Evolutionary conservation across 345 rosid species (phyloP), one percentile per base, ranked within the genome.

Genomic region (Stellera chamaejasme): DNA sequence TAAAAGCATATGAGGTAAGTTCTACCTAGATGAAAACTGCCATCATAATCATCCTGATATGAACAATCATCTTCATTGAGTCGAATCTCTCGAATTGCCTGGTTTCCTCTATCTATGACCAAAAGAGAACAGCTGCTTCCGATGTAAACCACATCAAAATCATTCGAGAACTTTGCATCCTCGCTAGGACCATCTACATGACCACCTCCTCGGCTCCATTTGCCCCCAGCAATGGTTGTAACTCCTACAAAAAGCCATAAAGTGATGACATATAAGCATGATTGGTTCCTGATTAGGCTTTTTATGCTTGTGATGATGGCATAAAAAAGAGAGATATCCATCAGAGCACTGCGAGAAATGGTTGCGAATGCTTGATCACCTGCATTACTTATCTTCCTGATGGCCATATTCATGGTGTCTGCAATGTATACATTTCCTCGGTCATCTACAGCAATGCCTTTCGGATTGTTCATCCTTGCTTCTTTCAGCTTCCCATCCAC

Each of bases 341-440:
- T 9, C 14, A 43, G 43, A 63, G 54, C 2, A 64, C 11, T 10
- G 42, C 10, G 1, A 2, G 48, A 19, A 60, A 46, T 46, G 46
- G 26, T 41, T 52, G 26, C 43, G 53, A 52, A 39, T 15, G 8
- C 47, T 28, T 13, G 27, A 49, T 63, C 72, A 90, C 99, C 99
- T 13, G 85, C 62, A 66, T 94, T 87, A 52, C 88, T 83, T 70
- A 94, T 90, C 80, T 94, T 94, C 75, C 97, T 81, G 67, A 94
- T 83, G 63, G 83, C 99, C 95, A 83, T 79, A 51, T 94, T 94
- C 76, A 80, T 69, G 10, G 90, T 79, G 75, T 94, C 99, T 1
- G 99, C 97, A 32, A 94, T 53, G 73, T 94, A 94, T 39, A 94
- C 74, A 74, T 94, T 94, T 72, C 99, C 97, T 56, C 89, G 77